A percentile compares a stretch with the other conserved stretches of the same genome.
Evolutionary conservation across 2,329 filamentous ascomycete genomes (phyloP).

Genomic region (Stagonosporopsis vannaccii): DNA sequence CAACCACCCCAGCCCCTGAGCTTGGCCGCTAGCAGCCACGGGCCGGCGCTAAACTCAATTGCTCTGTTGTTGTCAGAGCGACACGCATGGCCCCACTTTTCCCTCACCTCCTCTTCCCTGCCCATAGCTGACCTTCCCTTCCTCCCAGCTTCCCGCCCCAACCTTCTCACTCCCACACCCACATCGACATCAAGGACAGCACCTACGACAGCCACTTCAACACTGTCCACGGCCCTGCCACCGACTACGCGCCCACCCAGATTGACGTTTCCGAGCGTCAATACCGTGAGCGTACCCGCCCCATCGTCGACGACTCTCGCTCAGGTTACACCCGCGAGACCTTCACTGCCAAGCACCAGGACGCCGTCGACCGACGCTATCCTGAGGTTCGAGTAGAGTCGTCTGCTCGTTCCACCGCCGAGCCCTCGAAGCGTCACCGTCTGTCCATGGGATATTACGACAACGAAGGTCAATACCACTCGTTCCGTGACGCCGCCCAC

Average conservation of each 20-base stretch:
- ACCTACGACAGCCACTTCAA: conserved; percentile 57
- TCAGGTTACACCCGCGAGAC: conserved; percentile 41
- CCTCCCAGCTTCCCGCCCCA: conserved; percentile 63
- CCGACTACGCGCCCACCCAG: conserved; percentile 64
- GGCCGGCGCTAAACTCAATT: conserved; percentile 42
- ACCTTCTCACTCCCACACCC: conserved; percentile 54
- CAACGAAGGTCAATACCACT: conserved; percentile 78
- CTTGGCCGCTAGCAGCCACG: conserved; percentile 36
- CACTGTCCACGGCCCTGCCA: conserved; percentile 57
- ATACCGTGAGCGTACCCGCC: conserved; percentile 69
- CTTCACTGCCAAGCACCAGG: conserved; percentile 48
- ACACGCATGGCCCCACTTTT: conserved; percentile 49
- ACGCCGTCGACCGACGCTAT: conserved; percentile 50
- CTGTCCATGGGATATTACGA: conserved; percentile 82
- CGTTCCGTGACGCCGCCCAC: conserved; percentile 74
- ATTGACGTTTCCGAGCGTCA: conserved; percentile 66
- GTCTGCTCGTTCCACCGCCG: conserved; percentile 60
- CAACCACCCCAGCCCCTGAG: conserved; percentile 42
- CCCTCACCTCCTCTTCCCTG: conserved; percentile 47
- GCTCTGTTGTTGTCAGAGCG: conserved; percentile 51
- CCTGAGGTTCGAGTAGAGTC: conserved; percentile 60
- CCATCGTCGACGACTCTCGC: conserved; percentile 56
- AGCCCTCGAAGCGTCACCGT: conserved; percentile 58
- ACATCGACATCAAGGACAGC: conserved; percentile 69
- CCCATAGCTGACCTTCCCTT: conserved; percentile 47